These are phyloP conservation scores for Grifola frondosa DNA, from an alignment of 1,284 basidiomycete species.

Conservation along the genomic window DNA sequence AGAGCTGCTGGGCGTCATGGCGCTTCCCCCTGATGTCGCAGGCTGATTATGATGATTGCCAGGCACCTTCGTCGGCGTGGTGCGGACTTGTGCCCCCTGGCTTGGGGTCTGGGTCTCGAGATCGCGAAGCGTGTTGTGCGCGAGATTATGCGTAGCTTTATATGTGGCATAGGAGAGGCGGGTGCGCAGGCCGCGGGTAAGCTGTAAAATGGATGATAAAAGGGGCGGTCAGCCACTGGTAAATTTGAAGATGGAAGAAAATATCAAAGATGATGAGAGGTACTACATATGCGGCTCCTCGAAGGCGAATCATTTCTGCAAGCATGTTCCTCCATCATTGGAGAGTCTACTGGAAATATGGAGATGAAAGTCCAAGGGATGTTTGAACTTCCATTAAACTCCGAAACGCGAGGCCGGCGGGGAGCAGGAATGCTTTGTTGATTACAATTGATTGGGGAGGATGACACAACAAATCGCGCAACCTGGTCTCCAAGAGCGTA, in stretches of 20 bases:
- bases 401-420: no score
- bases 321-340: no score
- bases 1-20: slow-evolving; percentile 22
- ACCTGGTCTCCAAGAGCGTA: no score
- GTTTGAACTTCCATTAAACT: no score
- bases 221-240: slow-evolving; percentile 37
- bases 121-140: slow-evolving; percentile 62
- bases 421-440: no score
- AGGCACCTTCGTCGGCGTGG: slow-evolving; percentile 57
- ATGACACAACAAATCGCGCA: no score
- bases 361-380: no score
- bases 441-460: no score
- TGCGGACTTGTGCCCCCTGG: slow-evolving; percentile 44
- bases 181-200: slow-evolving; percentile 73
- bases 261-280: slow-evolving; percentile 3
- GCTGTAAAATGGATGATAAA: slow-evolving; percentile 44
- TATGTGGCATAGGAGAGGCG: slow-evolving; percentile 77
- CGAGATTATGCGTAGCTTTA: slow-evolving; percentile 73
- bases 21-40: slow-evolving; percentile 41
- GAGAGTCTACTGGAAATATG: no score
- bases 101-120: slow-evolving; percentile 61
- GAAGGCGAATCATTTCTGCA: no score
- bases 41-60: slow-evolving; percentile 50
- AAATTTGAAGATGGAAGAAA: not conserved
- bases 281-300: no score